These are phyloP conservation scores for Blastobotrys serpentis DNA, from an alignment of 1,139 yeast species.

Conservation along the genomic window DNA sequence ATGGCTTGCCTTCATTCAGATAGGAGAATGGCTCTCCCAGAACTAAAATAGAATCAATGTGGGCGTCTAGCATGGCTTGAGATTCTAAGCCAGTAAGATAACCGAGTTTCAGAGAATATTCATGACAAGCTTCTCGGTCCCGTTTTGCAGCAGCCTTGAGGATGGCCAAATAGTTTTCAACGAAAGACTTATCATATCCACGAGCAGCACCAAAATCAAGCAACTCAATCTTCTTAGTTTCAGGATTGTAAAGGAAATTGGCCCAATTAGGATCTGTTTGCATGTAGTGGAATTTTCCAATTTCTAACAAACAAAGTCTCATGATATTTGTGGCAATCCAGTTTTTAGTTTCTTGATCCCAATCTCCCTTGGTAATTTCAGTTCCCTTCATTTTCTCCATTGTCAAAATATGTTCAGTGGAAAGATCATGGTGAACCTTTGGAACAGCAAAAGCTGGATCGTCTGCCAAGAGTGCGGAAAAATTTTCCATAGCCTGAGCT, in stretches of 20 bases:
- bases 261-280: constrained; percentile 99
- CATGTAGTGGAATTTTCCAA: constrained; percentile 84
- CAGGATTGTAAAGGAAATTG: constrained; percentile 77
- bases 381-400: constrained; percentile 86
- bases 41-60: constrained; percentile 84
- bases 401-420: constrained; percentile 81
- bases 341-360: constrained; percentile 71
- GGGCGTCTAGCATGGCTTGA: constrained; percentile 84
- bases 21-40: constrained; percentile 85
- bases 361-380: constrained; percentile 76
- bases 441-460: constrained; percentile 81
- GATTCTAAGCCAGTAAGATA: constrained; percentile 91
- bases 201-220: constrained; percentile 96
- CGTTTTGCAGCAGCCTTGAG: constrained; percentile 73
- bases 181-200: constrained; percentile 66
- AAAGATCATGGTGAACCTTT: constrained; percentile 68
- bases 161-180: constrained; percentile 64
- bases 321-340: constrained; percentile 84
- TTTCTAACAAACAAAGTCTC: constrained; percentile 83
- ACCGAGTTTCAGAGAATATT: constrained; percentile 72
- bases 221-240: constrained; percentile 68
- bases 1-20: constrained; percentile 49
- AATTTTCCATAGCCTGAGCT: constrained; percentile 73
- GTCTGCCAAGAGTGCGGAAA: constrained; percentile 57
- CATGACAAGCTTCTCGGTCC: constrained; percentile 64